Evolutionary conservation across 2,329 filamentous ascomycete species (phyloP), one percentile per base, ranked within the genome.

Genomic region (Esteya vermicola): DNA sequence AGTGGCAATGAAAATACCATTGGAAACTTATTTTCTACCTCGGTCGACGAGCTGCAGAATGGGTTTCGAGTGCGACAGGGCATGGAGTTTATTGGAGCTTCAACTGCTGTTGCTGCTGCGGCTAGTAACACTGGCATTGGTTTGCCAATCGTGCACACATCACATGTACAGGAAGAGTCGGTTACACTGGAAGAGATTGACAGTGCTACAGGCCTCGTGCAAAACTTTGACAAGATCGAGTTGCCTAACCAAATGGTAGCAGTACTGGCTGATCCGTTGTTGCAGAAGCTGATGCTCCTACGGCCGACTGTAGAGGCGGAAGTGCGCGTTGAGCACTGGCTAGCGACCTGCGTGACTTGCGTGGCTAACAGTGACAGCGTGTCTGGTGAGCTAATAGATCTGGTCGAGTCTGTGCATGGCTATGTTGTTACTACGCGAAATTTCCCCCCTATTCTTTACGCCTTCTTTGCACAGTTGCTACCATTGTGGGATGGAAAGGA

Each of bases 191-290:
- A 93, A 53, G 85, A 93, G 52, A 75, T 93, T 40, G 80, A 85
- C 49, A 78, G 68, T 45, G 76, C 77, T 12, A 64, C 75, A 20
- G 67, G 74, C 37, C 79, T 93, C 44, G 78, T 85, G 6, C 70
- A 72, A 33, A 81, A 73, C 42, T 58, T 93, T 9, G 84, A 93
- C 49, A 81, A 70, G 48, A 77, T 93, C 21, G 82, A 91, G 55
- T 62, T 86, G 31, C 85, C 85, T 0, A 86, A 82, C 46, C 85
- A 93, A 57, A 65, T 93, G 2, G 75, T 86, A 31, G 82, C 85
- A 6, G 75, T 83, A 4, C 62, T 93, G 13, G 73, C 72, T 2
- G 82, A 93, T 51, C 80, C 80, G 4, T 63, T 93, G 23, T 68
- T 89, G 2, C 84, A 89, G 54, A 91, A 89, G 52, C 64, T 89